phyloP scores from a whole-genome alignment of 192 early-diverging fungal genomes.

The Paraglomus occultum region DNA sequence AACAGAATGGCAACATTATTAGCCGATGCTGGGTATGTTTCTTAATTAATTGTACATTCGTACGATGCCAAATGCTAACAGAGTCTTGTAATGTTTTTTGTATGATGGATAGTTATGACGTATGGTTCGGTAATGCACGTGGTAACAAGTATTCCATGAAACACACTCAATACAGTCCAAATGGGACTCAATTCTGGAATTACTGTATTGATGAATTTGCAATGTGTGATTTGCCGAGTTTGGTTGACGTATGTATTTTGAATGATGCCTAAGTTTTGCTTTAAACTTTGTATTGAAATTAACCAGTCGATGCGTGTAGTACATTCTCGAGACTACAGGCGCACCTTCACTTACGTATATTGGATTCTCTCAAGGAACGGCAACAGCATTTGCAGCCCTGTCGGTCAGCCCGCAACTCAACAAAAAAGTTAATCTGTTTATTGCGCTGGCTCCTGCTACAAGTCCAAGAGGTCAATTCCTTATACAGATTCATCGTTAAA shows the following conservation, averaged over 20 bases:
- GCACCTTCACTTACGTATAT: conserved; percentile 83
- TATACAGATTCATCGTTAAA: too few relatives aligned
- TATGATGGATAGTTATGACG: conserved; percentile 67
- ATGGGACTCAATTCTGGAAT: conserved; percentile 82
- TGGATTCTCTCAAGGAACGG: conserved; percentile 95
- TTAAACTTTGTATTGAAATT: conserved; percentile 2
- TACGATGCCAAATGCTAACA: neutral
- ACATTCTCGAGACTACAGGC: conserved; percentile 82
- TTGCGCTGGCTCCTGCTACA: conserved; percentile 88
- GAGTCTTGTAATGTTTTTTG: conserved; percentile 1
- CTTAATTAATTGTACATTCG: neutral
- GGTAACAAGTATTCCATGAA: conserved; percentile 95
- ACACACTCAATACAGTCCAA: conserved; percentile 64
- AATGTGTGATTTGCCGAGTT: conserved; percentile 80
- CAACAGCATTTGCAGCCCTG: conserved; percentile 85
- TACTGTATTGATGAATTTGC: conserved; percentile 94
- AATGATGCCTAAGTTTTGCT: neutral
- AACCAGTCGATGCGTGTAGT: conserved; percentile 37
- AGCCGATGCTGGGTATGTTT: conserved; percentile 67
- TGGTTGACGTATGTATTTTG: conserved; percentile 63
- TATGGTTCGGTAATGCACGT: conserved; percentile 93
- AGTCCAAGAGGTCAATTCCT: conserved; percentile 61
- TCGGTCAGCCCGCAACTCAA: conserved; percentile 79
- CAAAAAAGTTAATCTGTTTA: conserved; percentile 81
- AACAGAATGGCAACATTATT: conserved; percentile 79